Conservation (phyloP, 2,329 filamentous ascomycete species). For the Paramyrothecium roridum region DNA sequence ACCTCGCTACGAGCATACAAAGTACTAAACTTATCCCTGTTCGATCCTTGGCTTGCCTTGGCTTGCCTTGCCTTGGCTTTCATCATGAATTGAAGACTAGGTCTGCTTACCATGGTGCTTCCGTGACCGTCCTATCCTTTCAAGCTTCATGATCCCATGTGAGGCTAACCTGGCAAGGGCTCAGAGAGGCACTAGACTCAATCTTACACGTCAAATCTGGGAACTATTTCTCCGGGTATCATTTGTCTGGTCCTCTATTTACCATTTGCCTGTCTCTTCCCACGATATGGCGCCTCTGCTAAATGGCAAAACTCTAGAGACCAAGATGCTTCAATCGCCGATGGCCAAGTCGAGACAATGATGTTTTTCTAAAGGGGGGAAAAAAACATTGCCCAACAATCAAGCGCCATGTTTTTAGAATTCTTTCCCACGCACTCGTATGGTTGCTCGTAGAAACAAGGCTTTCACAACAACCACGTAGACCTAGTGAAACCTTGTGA, state of each 20-base stretch:
- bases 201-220: background rate
- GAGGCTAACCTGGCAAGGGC: background rate
- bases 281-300: background rate
- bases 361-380: no score
- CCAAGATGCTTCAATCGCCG: background rate
- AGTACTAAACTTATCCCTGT: no score
- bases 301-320: background rate
- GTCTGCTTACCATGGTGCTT: no score
- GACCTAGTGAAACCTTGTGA: background rate
- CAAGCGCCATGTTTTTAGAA: background rate
- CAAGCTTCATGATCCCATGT: no score
- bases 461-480: background rate
- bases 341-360: no score
- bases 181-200: background rate
- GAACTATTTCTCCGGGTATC: background rate
- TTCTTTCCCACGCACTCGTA: no score
- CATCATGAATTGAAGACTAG: no score
- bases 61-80: background rate
- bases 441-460: background rate
- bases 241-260: background rate
- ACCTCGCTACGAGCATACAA: no score
- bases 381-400: background rate
- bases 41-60: background rate
- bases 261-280: background rate
- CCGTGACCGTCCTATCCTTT: no score